Base-by-base conservation (phyloP, 116 monocot species). In the Papilionanthe hybrid region DNA sequence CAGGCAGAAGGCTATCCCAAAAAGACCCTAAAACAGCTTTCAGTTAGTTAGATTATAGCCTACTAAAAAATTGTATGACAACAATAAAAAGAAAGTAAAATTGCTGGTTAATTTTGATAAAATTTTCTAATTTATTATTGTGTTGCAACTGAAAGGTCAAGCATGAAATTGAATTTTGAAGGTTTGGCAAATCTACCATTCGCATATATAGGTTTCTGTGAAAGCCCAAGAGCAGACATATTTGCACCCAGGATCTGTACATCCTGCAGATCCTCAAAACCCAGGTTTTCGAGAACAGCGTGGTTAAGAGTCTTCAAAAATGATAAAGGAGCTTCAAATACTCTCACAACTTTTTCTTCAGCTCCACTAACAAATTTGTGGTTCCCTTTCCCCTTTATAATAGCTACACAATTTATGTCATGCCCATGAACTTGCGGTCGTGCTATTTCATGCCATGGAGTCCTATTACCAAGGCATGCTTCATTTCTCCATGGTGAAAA, bases 381-480 rank as follows among this genome's bases (percentile, higher is more conserved):
- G 79, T 99, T 99, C 77, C 95, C 99, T 42, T 77, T 79, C 28
- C 93, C 93, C 80, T 88, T 55, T 83, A 95, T 86, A n/a, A 92
- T 77, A 55, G 89, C 77, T 8, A 93, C 85, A 84, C 95, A 99
- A 66, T 95, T 99, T 75, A 99, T 92, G 86, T 99, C 99, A 83
- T 99, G 99, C 15, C 99, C 99, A 85, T 99, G 99, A 68, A 99
- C 93, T 86, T 99, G 99, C 15, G 99, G 95, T 49, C 99, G 93
- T 82, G 99, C 93, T 63, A 95, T 95, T 89, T 95, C 99, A 93
- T 93, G 90, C 99, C 99, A 95, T 65, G 41, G 28, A 41, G 45
- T 18, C 58, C 42, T 75, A 77, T 83, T 72, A 19, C 48, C 77
- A 83, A 42, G 37, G 73, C 79, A 56, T 58, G 60, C 63, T 71